phyloP scores from a whole-genome alignment of 495 filamentous ascomycete species.

The Daldinia caldariorum region DNA sequence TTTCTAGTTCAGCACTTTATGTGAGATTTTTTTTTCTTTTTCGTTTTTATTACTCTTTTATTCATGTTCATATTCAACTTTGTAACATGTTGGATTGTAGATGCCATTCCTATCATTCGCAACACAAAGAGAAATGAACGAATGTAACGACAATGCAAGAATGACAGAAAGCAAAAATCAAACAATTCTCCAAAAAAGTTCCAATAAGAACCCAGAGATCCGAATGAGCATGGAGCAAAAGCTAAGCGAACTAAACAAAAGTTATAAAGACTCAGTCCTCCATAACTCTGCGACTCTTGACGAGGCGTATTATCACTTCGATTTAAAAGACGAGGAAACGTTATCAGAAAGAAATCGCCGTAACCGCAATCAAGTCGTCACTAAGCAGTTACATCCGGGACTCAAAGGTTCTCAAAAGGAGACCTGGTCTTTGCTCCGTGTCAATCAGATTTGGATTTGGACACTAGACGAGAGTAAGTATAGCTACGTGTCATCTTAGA shows the following conservation, averaged over 20 bases:
- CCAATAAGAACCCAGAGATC: too few species aligned
- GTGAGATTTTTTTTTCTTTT: constrained; percentile 20
- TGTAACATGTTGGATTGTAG: constrained; percentile 3
- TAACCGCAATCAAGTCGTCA: constrained; percentile 20
- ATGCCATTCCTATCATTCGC: constrained; percentile 26
- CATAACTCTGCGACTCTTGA: constrained; percentile 26
- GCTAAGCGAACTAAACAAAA: too few species aligned
- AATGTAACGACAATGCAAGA: too few species aligned
- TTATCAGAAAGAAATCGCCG: neutral
- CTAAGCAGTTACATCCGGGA: constrained; percentile 5
- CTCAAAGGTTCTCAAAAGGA: neutral
- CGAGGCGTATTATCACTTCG: constrained; percentile 25
- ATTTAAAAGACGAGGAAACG: neutral
- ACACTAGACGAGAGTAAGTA: constrained; percentile 23
- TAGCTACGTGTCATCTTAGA: neutral
- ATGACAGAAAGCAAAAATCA: too few species aligned
- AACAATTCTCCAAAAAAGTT: too few species aligned
- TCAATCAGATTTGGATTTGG: constrained; percentile 31
- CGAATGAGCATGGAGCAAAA: too few species aligned
- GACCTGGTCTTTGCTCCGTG: constrained; percentile 13
- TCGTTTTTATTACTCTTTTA: too few species aligned
- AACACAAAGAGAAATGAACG: neutral
- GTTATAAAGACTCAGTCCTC: constrained; percentile 7
- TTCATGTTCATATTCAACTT: too few species aligned
- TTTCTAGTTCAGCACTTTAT: constrained; percentile 25